Conservation (phyloP, 768 basidiomycete genomes). For the Phylloporus arenicola region DNA sequence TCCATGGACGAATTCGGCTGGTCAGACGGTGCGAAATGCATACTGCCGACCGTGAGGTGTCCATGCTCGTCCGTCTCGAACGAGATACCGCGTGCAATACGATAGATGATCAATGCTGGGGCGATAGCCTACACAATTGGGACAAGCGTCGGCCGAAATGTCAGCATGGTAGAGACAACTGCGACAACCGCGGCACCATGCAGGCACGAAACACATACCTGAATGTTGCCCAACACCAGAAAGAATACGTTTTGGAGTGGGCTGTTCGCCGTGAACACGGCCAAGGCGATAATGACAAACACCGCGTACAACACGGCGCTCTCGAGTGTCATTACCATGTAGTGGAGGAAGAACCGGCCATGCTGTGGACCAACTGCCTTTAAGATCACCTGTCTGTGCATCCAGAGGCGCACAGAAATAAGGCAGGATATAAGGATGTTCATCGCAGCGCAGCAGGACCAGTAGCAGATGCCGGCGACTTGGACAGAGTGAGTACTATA, state of each 20-base stretch:
- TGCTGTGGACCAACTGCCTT: constrained; percentile 7
- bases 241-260: constrained; percentile 23
- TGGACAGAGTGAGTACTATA: constrained; percentile 16
- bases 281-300: constrained; percentile 8
- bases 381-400: constrained; percentile 13
- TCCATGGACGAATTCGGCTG: not conserved
- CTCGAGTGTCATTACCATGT: constrained; percentile 25
- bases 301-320: constrained; percentile 17
- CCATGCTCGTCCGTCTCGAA: constrained; percentile 14
- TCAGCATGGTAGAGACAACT: too few species aligned
- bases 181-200: too few species aligned
- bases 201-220: constrained; percentile 4
- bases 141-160: too few species aligned
- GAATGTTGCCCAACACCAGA: constrained; percentile 16
- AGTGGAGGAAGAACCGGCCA: constrained; percentile 17
- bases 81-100: constrained; percentile 18
- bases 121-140: constrained; percentile 3
- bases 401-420: constrained; percentile 14
- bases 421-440: constrained; percentile 14
- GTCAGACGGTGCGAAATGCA: constrained; percentile 8
- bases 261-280: constrained; percentile 15
- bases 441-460: constrained; percentile 11
- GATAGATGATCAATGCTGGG: constrained; percentile 17
- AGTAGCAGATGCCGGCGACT: constrained; percentile 10
- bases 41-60: not conserved